Conservation (phyloP, 2,329 filamentous ascomycete genomes). For the Pseudodiploospora longispora region DNA sequence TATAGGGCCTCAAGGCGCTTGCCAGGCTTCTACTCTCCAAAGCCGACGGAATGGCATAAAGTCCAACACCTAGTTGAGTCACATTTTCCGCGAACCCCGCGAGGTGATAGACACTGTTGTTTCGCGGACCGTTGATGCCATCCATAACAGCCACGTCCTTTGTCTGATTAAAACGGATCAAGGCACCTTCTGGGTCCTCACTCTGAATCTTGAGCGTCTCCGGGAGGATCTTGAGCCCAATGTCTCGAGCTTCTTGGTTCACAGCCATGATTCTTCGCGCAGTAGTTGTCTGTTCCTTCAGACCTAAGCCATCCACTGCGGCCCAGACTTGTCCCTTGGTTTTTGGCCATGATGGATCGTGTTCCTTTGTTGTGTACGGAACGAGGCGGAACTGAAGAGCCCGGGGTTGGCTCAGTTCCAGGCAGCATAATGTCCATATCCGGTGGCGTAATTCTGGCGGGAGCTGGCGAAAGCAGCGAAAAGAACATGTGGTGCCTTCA, state of each 20-base stretch:
- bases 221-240: slow-evolving; percentile 23
- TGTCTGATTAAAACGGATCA: slow-evolving; percentile 21
- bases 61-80: slow-evolving; percentile 13
- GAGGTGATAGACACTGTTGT: slow-evolving; percentile 10
- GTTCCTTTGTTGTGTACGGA: no score
- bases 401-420: slow-evolving; percentile 18
- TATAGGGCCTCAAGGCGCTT: slow-evolving; percentile 11
- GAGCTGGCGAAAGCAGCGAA: slow-evolving; percentile 20
- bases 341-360: no score
- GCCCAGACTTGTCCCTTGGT: no score
- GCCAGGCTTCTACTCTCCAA: neutral
- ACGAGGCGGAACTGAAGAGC: slow-evolving; percentile 9
- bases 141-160: slow-evolving; percentile 23
- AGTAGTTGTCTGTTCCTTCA: slow-evolving; percentile 20
- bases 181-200: slow-evolving; percentile 13
- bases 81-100: slow-evolving; percentile 21
- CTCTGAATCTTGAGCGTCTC: slow-evolving; percentile 22
- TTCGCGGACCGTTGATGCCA: neutral
- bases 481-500: slow-evolving; percentile 2
- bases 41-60: slow-evolving; percentile 12
- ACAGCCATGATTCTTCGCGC: slow-evolving; percentile 24
- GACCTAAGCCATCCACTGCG: slow-evolving; percentile 5
- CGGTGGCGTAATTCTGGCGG: slow-evolving; percentile 25
- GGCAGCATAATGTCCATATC: slow-evolving; percentile 26
- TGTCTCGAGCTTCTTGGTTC: slow-evolving; percentile 26